Percentiles rank a stretch among this genome's conserved stretches.
These are phyloP conservation scores for Marasmius sp. DNA, from an alignment of 1,284 basidiomycete genomes.

Conservation along the genomic window DNA sequence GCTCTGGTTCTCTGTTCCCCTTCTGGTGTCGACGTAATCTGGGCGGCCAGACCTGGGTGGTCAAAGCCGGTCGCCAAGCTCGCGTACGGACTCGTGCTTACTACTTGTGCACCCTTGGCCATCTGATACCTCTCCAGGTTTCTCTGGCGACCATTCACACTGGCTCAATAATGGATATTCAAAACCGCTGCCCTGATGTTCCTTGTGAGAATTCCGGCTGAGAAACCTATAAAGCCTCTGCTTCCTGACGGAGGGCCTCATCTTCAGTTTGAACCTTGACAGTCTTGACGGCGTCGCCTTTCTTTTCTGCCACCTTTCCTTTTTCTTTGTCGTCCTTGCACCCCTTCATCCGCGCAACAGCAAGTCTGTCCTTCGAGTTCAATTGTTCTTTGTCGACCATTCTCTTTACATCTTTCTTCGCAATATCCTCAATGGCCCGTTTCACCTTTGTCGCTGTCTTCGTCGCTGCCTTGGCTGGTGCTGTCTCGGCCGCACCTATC, in stretches of 20 bases:
- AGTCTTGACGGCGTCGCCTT: conserved; percentile 19
- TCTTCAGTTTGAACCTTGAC: conserved; percentile 15
- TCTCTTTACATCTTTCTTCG: conserved; percentile 1
- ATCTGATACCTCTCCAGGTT: background rate
- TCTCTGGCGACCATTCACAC: background rate
- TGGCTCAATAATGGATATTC: background rate
- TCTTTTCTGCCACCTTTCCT: conserved; percentile 10
- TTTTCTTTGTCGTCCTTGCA: conserved; percentile 4
- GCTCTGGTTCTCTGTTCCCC: too few species aligned
- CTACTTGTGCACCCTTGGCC: background rate
- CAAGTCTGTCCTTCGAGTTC: conserved; percentile 15
- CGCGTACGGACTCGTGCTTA: too few species aligned
- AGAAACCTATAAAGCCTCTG: conserved; percentile 9
- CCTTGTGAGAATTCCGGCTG: too few species aligned
- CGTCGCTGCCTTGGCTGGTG: conserved; percentile 19
- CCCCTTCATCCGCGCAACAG: conserved; percentile 9
- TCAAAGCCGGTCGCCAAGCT: too few species aligned
- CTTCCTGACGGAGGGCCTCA: background rate
- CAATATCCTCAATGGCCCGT: conserved; percentile 19
- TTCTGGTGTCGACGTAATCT: too few species aligned
- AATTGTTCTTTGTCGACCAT: conserved; percentile 6
- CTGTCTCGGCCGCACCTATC: conserved; percentile 21
- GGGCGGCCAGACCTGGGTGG: too few species aligned
- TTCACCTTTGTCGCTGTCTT: conserved; percentile 24
- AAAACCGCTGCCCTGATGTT: too few species aligned